Evolutionary conservation across 495 filamentous ascomycete genomes (phyloP), one percentile per base, ranked within the genome.

Genomic region (Pseudevernia furfuracea): DNA sequence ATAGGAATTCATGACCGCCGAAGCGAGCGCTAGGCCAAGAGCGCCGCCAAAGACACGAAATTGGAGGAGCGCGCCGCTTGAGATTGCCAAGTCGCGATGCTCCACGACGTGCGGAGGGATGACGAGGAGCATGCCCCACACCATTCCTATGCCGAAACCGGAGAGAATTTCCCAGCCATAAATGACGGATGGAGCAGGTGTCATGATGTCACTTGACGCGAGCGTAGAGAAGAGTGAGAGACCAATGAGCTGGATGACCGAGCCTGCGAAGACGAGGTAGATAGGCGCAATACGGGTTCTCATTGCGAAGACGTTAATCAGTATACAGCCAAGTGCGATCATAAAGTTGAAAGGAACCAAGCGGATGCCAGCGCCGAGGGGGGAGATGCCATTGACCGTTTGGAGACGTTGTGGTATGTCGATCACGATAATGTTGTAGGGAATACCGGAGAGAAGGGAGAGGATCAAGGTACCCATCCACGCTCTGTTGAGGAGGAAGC

Each of bases 351-450:
- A 58, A 11, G 61, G 56, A 19, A 62, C 12, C 5, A 59, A 17
- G 25, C 58, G 57, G 14, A 84, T 67, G 7, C 84, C 86, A 0
- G 85, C 71, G 1, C 63, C 67, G 38, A 75, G 37, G 8, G 73
- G 66, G 0, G 67, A 66, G 43, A 46, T 62, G n/a, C 72, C 73
- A 62, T 84, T 80, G 57, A 83, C 78, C 34, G 81, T 77, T 63
- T 86, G 82, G 34, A 84, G 80, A 5, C 80, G 74, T 57, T 85
- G 79, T 11, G 84, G 84, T 6, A 87, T 72, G 56, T 80, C 76
- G 63, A 85, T 78, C 3, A 83, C 73, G 17, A 82, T 75, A 8
- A 80, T 71, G 28, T 81, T 78, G 61, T 82, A 82, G 12, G 81
- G 68, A 30, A 81, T 80, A 8, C 85, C 85, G 28, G 81, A 71